Percentiles rank a stretch among this genome's conserved stretches.
Evolutionary conservation across 2,329 filamentous ascomycete genomes (phyloP).

Genomic region (Stachybotrys chartarum): DNA sequence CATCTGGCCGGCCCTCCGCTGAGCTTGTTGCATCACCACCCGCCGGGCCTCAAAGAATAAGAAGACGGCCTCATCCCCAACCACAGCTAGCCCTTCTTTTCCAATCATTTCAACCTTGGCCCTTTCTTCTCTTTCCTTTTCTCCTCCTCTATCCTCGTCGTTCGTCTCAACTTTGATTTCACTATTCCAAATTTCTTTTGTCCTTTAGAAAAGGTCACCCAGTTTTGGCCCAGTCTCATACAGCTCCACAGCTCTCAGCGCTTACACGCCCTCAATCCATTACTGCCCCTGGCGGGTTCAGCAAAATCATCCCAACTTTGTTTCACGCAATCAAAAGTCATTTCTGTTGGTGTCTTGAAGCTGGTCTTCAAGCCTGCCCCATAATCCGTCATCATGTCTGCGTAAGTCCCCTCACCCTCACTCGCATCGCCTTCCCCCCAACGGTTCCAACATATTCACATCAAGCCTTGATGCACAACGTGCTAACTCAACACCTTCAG

Average conservation of each 20-base stretch:
- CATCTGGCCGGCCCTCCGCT: not conserved
- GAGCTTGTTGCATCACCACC: slow-evolving; percentile 2
- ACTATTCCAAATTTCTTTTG: slow-evolving; percentile 1
- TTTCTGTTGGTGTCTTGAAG: slow-evolving; percentile 5
- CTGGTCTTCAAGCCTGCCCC: slow-evolving; percentile 1
- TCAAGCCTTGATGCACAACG: slow-evolving; percentile 1
- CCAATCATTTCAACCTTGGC: slow-evolving; percentile 11
- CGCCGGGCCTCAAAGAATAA: slow-evolving; percentile 14
- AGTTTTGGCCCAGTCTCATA: not conserved
- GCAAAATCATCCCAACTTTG: not conserved
- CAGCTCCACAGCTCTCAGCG: not conserved
- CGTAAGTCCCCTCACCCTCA: slow-evolving; percentile 18
- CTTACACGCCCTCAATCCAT: slow-evolving; percentile 3
- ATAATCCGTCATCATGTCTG: slow-evolving; percentile 20
- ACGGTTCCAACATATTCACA: not conserved
- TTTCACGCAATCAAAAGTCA: slow-evolving; percentile 3
- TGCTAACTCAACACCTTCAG: slow-evolving; percentile 22
- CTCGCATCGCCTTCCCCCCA: not conserved
- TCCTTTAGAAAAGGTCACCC: not conserved
- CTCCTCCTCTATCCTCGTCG: slow-evolving; percentile 2
- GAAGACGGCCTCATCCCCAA: slow-evolving; percentile 18
- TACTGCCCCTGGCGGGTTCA: not conserved
- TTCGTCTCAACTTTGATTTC: not conserved
- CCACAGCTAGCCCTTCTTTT: slow-evolving; percentile 16
- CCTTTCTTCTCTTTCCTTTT: slow-evolving; percentile 4